A percentile compares a stretch with the other conserved stretches of the same genome.
phyloP scores from a whole-genome alignment of 2,329 filamentous ascomycete species.

The Magnaporthiopsis incrustans region DNA sequence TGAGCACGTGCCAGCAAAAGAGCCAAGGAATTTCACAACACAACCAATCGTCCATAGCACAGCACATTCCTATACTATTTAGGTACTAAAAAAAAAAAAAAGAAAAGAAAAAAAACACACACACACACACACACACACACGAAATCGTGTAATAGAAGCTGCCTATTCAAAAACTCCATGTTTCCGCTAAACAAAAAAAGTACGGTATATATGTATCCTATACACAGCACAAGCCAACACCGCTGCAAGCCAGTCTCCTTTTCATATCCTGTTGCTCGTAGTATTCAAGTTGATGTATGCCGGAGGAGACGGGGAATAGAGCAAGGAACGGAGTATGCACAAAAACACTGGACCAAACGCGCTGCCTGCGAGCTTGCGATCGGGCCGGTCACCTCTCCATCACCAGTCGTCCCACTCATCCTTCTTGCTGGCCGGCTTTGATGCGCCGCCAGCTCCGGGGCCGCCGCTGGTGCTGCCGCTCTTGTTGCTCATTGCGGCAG shows the following conservation, averaged over 20 bases:
- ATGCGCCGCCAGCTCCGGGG: conserved; percentile 16
- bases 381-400: background rate
- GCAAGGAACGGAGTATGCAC: background rate
- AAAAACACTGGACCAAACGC: background rate
- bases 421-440: conserved; percentile 29
- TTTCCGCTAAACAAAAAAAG: background rate
- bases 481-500: conserved; percentile 52
- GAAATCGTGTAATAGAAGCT: too few relatives aligned
- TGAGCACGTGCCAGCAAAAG: background rate
- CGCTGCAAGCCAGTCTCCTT: background rate
- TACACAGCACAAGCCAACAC: background rate
- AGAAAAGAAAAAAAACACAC: too few relatives aligned
- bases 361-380: background rate
- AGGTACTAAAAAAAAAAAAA: too few relatives aligned
- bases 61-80: too few relatives aligned
- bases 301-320: background rate
- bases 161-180: background rate
- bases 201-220: background rate
- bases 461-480: conserved; percentile 28
- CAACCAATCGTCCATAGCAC: too few relatives aligned
- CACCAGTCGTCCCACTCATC: conserved; percentile 62
- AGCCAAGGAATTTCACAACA: too few relatives aligned
- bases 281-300: conserved; percentile 1
- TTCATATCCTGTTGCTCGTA: background rate
- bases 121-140: too few relatives aligned